These are phyloP conservation scores for Decorospora gaudefroyi DNA, from an alignment of 2,329 filamentous ascomycete genomes.

Conservation along the genomic window DNA sequence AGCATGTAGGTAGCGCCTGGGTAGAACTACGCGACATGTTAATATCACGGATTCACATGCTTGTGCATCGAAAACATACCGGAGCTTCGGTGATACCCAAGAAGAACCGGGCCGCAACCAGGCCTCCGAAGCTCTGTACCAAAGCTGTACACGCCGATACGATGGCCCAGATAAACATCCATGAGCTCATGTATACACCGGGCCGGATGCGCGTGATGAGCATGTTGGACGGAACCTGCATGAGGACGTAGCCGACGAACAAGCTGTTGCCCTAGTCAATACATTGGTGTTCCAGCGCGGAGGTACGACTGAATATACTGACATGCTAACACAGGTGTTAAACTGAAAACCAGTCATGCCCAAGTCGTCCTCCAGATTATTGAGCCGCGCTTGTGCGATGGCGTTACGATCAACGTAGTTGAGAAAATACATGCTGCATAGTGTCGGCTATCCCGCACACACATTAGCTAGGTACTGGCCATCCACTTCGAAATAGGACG, in stretches of 20 bases:
- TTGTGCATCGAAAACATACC: too few relatives aligned
- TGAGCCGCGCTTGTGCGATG: conserved; percentile 66
- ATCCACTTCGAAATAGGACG: too few relatives aligned
- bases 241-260: conserved; percentile 54
- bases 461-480: conserved; percentile 1
- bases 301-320: not conserved
- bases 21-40: conserved; percentile 53
- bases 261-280: conserved; percentile 37
- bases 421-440: conserved; percentile 52
- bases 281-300: not conserved
- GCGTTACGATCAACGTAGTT: conserved; percentile 62
- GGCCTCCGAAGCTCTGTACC: conserved; percentile 39
- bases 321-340: conserved; percentile 56
- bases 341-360: conserved; percentile 36
- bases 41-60: not conserved
- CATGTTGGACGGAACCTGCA: conserved; percentile 52
- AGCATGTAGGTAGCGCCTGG: conserved; percentile 66
- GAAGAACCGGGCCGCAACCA: conserved; percentile 41
- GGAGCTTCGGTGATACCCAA: conserved; percentile 36
- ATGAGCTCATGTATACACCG: conserved; percentile 39
- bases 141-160: conserved; percentile 44
- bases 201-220: conserved; percentile 46
- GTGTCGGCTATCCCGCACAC: conserved; percentile 43
- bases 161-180: conserved; percentile 46
- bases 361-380: conserved; percentile 62